phyloP scores from a whole-genome alignment of 345 rosid species.

The Mercurialis annua region DNA sequence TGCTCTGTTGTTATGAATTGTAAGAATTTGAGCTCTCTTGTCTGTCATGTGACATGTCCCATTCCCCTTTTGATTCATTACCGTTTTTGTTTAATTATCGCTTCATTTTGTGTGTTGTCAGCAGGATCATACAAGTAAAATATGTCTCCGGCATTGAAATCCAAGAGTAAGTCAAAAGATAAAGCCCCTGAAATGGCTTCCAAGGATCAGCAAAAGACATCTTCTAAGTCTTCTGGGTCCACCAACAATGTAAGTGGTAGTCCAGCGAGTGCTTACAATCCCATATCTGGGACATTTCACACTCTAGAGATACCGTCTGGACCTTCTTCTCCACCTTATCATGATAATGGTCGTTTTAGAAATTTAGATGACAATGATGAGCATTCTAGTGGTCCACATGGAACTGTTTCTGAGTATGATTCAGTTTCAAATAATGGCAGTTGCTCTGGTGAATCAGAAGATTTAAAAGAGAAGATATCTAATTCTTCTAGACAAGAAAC shows the following conservation, averaged over 20 bases:
- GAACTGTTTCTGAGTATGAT: slow-evolving; percentile 65
- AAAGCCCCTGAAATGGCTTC: slow-evolving; percentile 57
- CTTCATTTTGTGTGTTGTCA: too few relatives aligned
- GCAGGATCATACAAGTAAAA: too few relatives aligned
- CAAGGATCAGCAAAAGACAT: slow-evolving; percentile 66
- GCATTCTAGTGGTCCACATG: slow-evolving; percentile 37
- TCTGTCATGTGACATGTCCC: too few relatives aligned
- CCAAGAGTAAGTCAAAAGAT: slow-evolving; percentile 78
- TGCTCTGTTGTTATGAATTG: too few relatives aligned
- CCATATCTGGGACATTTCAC: slow-evolving; percentile 70
- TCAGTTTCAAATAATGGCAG: slow-evolving; percentile 80
- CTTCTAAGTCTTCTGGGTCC: slow-evolving; percentile 50
- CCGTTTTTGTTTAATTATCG: too few relatives aligned
- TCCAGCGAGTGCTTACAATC: slow-evolving; percentile 73
- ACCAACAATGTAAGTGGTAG: slow-evolving; percentile 45
- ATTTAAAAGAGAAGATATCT: slow-evolving; percentile 65
- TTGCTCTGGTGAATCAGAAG: slow-evolving; percentile 95
- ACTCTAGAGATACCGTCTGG: slow-evolving; percentile 48
- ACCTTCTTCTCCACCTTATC: slow-evolving; percentile 48
- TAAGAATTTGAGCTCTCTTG: too few relatives aligned
- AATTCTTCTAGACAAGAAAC: slow-evolving; percentile 48
- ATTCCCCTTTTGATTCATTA: too few relatives aligned
- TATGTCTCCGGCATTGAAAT: slow-evolving; percentile 70
- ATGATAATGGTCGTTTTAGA: slow-evolving; percentile 57
- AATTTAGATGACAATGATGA: slow-evolving; percentile 75